Conservation (phyloP, 192 early-diverging fungal species). For the Phlyctochytrium bullatum region DNA sequence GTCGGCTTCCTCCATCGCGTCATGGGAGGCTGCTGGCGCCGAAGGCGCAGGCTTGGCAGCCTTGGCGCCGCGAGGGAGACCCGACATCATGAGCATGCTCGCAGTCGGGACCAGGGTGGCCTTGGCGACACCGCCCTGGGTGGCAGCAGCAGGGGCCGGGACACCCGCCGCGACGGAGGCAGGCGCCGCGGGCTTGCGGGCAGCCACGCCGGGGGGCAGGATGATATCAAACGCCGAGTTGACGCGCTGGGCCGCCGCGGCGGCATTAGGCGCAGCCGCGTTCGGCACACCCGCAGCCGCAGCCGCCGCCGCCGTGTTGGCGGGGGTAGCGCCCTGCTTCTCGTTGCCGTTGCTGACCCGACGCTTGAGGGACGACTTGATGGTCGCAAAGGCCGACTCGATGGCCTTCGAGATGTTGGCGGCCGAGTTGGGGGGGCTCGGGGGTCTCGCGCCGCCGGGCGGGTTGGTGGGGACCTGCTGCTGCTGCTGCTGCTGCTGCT, state of each 20-base stretch:
- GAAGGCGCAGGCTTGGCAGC: not conserved
- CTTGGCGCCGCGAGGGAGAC: not conserved
- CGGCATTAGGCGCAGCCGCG: not conserved
- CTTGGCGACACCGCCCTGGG: not conserved
- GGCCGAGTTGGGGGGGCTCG: not conserved
- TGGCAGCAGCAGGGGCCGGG: not conserved
- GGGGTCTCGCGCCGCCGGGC: not conserved
- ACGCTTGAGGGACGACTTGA: slow-evolving; percentile 4
- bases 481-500: not conserved
- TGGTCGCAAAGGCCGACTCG: not conserved
- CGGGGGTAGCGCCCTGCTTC: not conserved
- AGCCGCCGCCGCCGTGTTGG: too few relatives aligned
- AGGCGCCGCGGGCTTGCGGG: not conserved
- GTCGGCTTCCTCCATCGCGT: not conserved
- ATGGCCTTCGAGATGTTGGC: slow-evolving; percentile 2
- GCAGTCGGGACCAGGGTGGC: not conserved
- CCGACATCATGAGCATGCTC: not conserved
- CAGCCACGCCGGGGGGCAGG: not conserved
- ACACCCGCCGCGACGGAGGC: not conserved
- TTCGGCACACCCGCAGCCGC: too few relatives aligned
- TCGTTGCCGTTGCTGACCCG: not conserved
- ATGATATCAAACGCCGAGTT: not conserved
- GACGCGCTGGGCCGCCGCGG: not conserved
- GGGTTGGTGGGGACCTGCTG: not conserved
- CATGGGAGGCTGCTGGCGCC: not conserved